Evolutionary conservation across 2,329 filamentous ascomycete genomes (phyloP).

Genomic region (Trichoderma cornu-damae): DNA sequence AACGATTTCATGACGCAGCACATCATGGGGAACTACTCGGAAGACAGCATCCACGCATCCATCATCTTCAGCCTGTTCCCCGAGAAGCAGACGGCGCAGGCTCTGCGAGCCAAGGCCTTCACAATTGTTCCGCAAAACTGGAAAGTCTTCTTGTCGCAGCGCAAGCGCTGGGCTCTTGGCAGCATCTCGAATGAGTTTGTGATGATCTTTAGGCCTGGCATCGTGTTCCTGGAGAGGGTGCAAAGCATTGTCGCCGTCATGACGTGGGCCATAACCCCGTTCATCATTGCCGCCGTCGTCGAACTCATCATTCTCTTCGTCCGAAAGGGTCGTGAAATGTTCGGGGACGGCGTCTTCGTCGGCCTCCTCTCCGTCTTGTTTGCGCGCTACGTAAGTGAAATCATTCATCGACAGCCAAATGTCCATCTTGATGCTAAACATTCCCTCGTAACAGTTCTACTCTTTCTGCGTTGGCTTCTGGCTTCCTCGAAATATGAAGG

Average conservation of each 20-base stretch:
- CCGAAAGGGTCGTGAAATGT: slow-evolving; percentile 30
- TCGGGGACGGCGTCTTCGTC: slow-evolving; percentile 35
- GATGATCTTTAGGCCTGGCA: slow-evolving; percentile 42
- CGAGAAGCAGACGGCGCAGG: slow-evolving; percentile 41
- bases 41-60: slow-evolving; percentile 46
- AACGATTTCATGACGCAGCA: slow-evolving; percentile 45
- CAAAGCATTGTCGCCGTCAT: slow-evolving; percentile 43
- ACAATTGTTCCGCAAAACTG: slow-evolving; percentile 43
- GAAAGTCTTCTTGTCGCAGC: slow-evolving; percentile 45
- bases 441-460: slow-evolving; percentile 31
- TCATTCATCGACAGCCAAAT: not conserved
- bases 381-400: slow-evolving; percentile 40
- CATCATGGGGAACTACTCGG: slow-evolving; percentile 45
- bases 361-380: slow-evolving; percentile 36
- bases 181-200: slow-evolving; percentile 47
- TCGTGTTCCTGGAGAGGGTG: slow-evolving; percentile 40
- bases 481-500: slow-evolving; percentile 37
- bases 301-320: slow-evolving; percentile 35
- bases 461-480: slow-evolving; percentile 41
- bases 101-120: slow-evolving; percentile 42
- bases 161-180: slow-evolving; percentile 45
- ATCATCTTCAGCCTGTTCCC: slow-evolving; percentile 45
- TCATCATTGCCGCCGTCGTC: slow-evolving; percentile 39
- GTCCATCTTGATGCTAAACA: not conserved
- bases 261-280: slow-evolving; percentile 43